Evolutionary conservation across 148 eudicot genomes (phyloP), one percentile per base, ranked within the genome.

Genomic region (Fagopyrum homotropicum): DNA sequence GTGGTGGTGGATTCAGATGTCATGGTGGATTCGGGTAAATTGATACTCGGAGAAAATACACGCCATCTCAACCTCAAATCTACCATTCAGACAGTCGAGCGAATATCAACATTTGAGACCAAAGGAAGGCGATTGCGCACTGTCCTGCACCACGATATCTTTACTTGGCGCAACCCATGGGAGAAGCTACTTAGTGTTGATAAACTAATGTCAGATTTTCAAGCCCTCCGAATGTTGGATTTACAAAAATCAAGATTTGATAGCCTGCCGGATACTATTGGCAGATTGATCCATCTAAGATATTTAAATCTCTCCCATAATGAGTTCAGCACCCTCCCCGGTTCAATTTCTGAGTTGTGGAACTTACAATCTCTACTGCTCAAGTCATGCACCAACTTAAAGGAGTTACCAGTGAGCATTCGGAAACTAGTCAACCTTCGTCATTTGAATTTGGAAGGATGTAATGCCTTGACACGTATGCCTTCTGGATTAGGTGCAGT

Each of bases 211-310:
- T 76, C 75, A 4, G 61, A 40, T 0, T 76, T 76, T 29, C 35
- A 72, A 7, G 29, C 50, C 30, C 54, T 84, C 51, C 74, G 80
- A 1, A 68, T 72, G 69, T 47, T 79, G 73, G 80, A 79, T 72
- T 22, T 81, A 14, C 40, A 43, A 11, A 0, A n/a, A 4, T 57
- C 68, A 45, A 75, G 72, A 10, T 2, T 77, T 7, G 35, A 43
- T 2, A 17, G n/a, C 66, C 17, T 79, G 46, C 79, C 84, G 15
- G 26, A 45, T 48, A 75, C 84, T 6, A 79, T 79, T 1, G 72
- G 77, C 7, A 63, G 26, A 7, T 45, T 69, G 16, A 9, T 54
- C 22, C 77, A 72, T 40, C 49, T 82, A 46, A 72, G 56, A 11
- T 63, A 50, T 61, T 60, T 76, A n/a, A 63, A 81, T 22, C 10